Evolutionary conservation across 768 basidiomycete species (phyloP).

Genomic region (Phanerochaete carnosa): DNA sequence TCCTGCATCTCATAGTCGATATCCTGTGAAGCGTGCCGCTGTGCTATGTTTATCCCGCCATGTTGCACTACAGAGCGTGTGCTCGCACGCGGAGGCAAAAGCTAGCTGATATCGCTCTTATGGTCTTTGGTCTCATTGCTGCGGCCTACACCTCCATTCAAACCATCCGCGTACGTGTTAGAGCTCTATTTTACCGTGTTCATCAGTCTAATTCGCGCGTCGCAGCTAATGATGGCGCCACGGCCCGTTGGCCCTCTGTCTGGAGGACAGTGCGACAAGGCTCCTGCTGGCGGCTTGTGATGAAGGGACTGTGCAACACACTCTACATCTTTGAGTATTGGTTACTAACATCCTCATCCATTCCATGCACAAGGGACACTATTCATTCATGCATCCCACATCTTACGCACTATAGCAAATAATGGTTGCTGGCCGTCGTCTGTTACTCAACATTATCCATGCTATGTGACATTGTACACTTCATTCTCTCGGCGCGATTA

Average conservation of each 20-base stretch:
- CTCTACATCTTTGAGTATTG: background rate
- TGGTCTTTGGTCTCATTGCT: conserved; percentile 70
- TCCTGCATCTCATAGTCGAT: conserved; percentile 7
- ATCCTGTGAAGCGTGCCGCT: conserved; percentile 63
- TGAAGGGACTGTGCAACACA: too few relatives aligned
- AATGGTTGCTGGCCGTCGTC: background rate
- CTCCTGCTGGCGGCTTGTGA: conserved; percentile 1
- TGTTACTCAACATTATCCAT: background rate
- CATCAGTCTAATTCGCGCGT: background rate
- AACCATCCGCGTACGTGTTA: conserved; percentile 58
- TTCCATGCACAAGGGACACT: background rate
- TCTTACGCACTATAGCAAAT: background rate
- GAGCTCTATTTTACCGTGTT: background rate
- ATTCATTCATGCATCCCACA: background rate
- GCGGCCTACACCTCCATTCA: conserved; percentile 79
- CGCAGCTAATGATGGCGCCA: conserved; percentile 61
- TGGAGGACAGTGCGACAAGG: conserved; percentile 19
- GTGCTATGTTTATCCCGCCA: conserved; percentile 91
- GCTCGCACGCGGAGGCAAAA: conserved; percentile 69
- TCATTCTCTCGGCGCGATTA: background rate
- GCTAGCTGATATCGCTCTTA: conserved; percentile 63
- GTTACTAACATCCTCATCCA: background rate
- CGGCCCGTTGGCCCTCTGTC: conserved; percentile 34
- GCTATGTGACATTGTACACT: background rate
- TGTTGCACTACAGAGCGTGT: conserved; percentile 88